phyloP scores from a whole-genome alignment of 2,329 filamentous ascomycete species.

The Penicillium hordei region DNA sequence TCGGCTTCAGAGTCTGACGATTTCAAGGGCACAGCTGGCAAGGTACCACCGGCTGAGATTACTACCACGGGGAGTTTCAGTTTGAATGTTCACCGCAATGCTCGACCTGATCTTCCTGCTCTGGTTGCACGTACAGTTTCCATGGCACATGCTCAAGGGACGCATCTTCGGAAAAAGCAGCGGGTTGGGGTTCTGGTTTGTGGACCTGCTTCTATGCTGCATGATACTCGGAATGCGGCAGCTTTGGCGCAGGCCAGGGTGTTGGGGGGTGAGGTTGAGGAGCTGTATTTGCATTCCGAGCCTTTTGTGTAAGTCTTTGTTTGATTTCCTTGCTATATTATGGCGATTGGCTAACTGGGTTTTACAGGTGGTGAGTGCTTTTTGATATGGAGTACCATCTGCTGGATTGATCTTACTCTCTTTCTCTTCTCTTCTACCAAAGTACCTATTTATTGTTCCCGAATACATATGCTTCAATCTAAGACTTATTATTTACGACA shows the following conservation, averaged over 20 bases:
- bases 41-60: constrained; percentile 15
- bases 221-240: constrained; percentile 50
- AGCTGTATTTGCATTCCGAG: constrained; percentile 50
- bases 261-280: constrained; percentile 33
- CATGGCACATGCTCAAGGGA: constrained; percentile 9
- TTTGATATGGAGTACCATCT: not conserved
- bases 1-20: constrained; percentile 5
- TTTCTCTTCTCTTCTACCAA: not conserved
- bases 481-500: not conserved
- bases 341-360: not conserved
- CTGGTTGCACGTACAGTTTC: constrained; percentile 24
- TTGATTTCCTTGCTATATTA: not conserved
- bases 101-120: constrained; percentile 38
- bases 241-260: constrained; percentile 43
- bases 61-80: constrained; percentile 22
- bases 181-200: constrained; percentile 43
- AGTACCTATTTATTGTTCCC: not conserved
- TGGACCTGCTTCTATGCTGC: constrained; percentile 49
- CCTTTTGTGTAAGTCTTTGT: constrained; percentile 45
- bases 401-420: not conserved
- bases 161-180: constrained; percentile 12
- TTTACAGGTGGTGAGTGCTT: constrained; percentile 12
- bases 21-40: constrained; percentile 6
- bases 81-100: constrained; percentile 21
- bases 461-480: not conserved